phyloP scores from a whole-genome alignment of 202 grass and related monocot genomes.

The Brachypodium distachyon region DNA sequence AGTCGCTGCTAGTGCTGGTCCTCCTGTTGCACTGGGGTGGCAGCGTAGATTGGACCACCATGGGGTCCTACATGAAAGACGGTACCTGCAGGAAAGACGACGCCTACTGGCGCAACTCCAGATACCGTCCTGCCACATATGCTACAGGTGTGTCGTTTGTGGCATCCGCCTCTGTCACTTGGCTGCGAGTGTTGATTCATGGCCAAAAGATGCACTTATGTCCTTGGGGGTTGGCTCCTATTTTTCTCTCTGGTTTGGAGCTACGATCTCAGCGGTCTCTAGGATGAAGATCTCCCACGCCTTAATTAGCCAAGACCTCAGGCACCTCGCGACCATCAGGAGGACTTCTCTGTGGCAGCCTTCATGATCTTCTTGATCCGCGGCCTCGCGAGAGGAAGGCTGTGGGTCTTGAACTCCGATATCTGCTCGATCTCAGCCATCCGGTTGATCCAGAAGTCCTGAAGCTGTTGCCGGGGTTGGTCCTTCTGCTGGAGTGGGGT shows the following conservation, averaged over 20 bases:
- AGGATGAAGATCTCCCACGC: constrained; percentile 68
- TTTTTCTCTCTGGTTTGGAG: constrained; percentile 29
- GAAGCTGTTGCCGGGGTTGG: constrained; percentile 37
- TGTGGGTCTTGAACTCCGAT: constrained; percentile 41
- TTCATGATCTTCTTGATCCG: constrained; percentile 80
- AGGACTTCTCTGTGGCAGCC: constrained; percentile 58
- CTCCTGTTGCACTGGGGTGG: constrained; percentile 29
- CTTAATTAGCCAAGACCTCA: constrained; percentile 52
- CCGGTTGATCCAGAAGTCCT: constrained; percentile 42
- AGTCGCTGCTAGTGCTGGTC: constrained; percentile 41
- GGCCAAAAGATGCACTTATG: not conserved
- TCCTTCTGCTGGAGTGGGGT: constrained; percentile 32
- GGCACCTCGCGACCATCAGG: constrained; percentile 56
- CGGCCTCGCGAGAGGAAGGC: constrained; percentile 42
- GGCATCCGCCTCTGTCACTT: constrained; percentile 8
- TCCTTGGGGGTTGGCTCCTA: too few species aligned
- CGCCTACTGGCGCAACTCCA: not conserved
- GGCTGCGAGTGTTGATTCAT: constrained; percentile 47
- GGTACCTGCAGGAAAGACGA: not conserved
- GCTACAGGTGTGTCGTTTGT: constrained; percentile 3
- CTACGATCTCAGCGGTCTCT: constrained; percentile 48
- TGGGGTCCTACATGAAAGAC: too few species aligned
- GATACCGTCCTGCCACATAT: constrained; percentile 12
- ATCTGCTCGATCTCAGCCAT: constrained; percentile 43
- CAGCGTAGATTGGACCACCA: not conserved